Base-by-base conservation (phyloP, 2,329 filamentous ascomycete species). In the Arthrinium phaeospermum region DNA sequence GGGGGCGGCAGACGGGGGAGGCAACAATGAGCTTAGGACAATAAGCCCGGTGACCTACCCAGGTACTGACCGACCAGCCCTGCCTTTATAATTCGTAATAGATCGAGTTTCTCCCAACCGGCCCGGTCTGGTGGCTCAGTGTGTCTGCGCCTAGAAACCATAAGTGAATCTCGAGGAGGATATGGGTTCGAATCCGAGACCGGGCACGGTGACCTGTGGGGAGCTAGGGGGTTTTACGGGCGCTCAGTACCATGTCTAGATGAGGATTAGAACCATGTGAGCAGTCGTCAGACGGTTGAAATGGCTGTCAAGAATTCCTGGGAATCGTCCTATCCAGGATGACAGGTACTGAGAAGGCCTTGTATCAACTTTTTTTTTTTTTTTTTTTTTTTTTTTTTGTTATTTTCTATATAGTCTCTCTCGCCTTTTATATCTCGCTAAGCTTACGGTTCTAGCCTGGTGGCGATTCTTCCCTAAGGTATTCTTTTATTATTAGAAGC, bases 131-230 rank as follows among this genome's bases (percentile, higher is more conserved):
- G 49, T 53, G 49, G 49, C 49, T 53, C 49, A 53, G 49, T 24
- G 8, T 27, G 24, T 14, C n/a, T 27, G 49, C 27, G 49, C 10
- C 49, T 27, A 53, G 49, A 53, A 53, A 10, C 49, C 45, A 19
- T 46, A 53, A 27, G 49, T 53, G 49, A 53, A 53, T 53, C 49
- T 53, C 49, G 49, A 53, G 49, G 49, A 53, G 49, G 49, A 53
- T 53, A 27, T 13, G 49, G 49, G 49, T 53, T 53, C 49, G 49
- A 46, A 46, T 46, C 45, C 16, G 14, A 19, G 45, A 46, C 45
- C 19, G 45, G 45, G 45, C 45, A 46, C 45, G 45, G 45, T 19
- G 45, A 46, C 45, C 45, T 46, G 45, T 46, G 45, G 45, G 45
- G 45, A 46, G 16, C 45, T 46, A 7, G 45, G 45, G 45, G 45